Evolutionary conservation across 495 filamentous ascomycete species (phyloP).

Genomic region (Penicillium lividum): DNA sequence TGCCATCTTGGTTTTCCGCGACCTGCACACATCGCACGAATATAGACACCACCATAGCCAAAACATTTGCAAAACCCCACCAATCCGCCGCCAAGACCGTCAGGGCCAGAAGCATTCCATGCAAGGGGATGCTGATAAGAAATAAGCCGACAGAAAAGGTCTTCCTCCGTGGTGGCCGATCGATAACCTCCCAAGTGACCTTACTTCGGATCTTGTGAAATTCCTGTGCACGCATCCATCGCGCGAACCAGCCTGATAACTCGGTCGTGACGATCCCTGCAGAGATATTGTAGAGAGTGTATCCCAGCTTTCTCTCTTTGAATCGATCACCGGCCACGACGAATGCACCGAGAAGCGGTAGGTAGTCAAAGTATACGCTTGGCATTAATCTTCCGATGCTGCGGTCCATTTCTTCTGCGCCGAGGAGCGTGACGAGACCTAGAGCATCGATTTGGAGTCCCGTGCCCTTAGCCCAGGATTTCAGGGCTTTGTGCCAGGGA

Average conservation of each 20-base stretch:
- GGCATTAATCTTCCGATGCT: slow-evolving; percentile 15
- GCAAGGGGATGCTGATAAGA: slow-evolving; percentile 7
- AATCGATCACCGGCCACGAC: slow-evolving; percentile 13
- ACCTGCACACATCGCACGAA: slow-evolving; percentile 11
- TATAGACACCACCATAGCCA: slow-evolving; percentile 19
- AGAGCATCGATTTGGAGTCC: slow-evolving; percentile 19
- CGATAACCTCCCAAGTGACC: slow-evolving; percentile 10
- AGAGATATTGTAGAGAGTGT: slow-evolving; percentile 15
- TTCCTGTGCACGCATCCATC: slow-evolving; percentile 17
- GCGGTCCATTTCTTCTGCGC: slow-evolving; percentile 16
- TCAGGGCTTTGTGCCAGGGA: slow-evolving; percentile 13
- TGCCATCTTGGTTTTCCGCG: slow-evolving; percentile 13
- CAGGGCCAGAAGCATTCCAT: slow-evolving; percentile 10
- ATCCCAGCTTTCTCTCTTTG: slow-evolving; percentile 14
- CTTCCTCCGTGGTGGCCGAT: slow-evolving; percentile 6
- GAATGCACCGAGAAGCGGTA: slow-evolving; percentile 18
- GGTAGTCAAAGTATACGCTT: slow-evolving; percentile 15
- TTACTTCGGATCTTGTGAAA: slow-evolving; percentile 13
- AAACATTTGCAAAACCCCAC: slow-evolving; percentile 20
- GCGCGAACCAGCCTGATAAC: slow-evolving; percentile 20
- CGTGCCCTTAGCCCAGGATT: slow-evolving; percentile 12
- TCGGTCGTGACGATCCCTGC: slow-evolving; percentile 18
- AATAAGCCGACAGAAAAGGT: slow-evolving; percentile 6
- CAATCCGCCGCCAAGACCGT: slow-evolving; percentile 15
- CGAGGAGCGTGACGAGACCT: slow-evolving; percentile 20